Evolutionary conservation across 805 yeast genomes (phyloP).

Genomic region (Metschnikowia borealis): DNA sequence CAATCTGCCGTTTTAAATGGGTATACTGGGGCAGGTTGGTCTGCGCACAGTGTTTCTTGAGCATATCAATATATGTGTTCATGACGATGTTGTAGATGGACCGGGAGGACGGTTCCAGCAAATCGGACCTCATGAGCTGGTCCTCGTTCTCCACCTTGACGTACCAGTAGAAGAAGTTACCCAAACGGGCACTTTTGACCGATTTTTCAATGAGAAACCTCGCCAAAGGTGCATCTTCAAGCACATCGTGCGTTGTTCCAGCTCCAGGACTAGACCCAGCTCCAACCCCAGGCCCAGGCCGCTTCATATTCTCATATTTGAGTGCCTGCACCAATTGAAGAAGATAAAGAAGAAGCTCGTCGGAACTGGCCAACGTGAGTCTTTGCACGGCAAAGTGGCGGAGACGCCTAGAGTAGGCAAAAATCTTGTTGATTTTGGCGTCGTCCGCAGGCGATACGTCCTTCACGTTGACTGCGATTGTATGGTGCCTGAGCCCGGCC

Average conservation of each 20-base stretch:
- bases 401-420: constrained; percentile 51
- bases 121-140: constrained; percentile 22
- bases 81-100: constrained; percentile 32
- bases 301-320: constrained; percentile 58
- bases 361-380: constrained; percentile 70
- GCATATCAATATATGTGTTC: constrained; percentile 39
- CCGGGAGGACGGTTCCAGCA: constrained; percentile 1
- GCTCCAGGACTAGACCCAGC: too few species aligned
- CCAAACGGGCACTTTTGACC: constrained; percentile 58
- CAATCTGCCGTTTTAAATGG: constrained; percentile 56
- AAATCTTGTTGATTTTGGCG: constrained; percentile 28
- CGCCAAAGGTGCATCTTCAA: constrained; percentile 57
- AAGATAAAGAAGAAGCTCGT: constrained; percentile 74
- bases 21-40: constrained; percentile 33
- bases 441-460: constrained; percentile 22
- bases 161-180: constrained; percentile 89
- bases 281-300: neutral
- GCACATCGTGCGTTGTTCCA: constrained; percentile 7
- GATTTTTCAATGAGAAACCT: constrained; percentile 74
- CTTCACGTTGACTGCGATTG: constrained; percentile 12
- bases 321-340: constrained; percentile 90
- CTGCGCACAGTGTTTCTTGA: constrained; percentile 25
- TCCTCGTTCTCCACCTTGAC: constrained; percentile 84
- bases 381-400: constrained; percentile 87
- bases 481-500: constrained; percentile 12